Base-by-base conservation (phyloP, 192 early-diverging fungal genomes). In the Chytriomyces hyalinus region DNA sequence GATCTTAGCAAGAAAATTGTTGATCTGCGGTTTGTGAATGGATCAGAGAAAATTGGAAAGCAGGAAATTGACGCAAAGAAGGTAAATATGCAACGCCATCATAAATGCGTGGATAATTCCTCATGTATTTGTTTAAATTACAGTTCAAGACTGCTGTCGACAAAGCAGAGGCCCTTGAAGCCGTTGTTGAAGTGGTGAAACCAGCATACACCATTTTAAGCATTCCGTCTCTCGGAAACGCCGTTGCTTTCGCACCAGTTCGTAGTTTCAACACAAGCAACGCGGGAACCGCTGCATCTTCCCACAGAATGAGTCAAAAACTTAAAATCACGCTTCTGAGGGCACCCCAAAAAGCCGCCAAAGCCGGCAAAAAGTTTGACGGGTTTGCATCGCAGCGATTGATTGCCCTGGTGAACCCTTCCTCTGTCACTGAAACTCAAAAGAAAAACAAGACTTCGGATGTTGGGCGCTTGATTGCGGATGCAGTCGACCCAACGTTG, bases 121-220 rank as follows among this genome's bases (percentile, higher is more conserved):
- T 57, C 53, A 57, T 57, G 15, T 4, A 57, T 20, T 2, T 13
- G 20, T 15, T 28, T 26, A 20, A 20, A 65, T 20, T 4, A 36
- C 74, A 62, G 57, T 62, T 63, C 76, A 60, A 62, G 49, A 59
- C 6, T 5, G 50, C 75, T 20, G 62, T 83, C 70, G 62, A 83
- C 3, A 49, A 71, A 28, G 49, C n/a, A 2, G 59, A 76, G 10
- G 6, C 67, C 44, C 43, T 92, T 9, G 91, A 92, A 43, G 83
- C 88, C 28, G 81, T 87, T 26, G 87, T 95, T 49, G 89, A 92
- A 72, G 69, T 93, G 11, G 87, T 95, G 67, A 95, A 94, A 83
- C 88, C 94, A 43, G 91, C 92, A 77, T 95, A 95, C 72, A 63
- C 90, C 26, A 87, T 95, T 28, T 66, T 93, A 10, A 87, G 89